Percentiles rank a stretch among this genome's conserved stretches.
Evolutionary conservation across 441 rosid species (phyloP).

Genomic region (Gossypium gossypioides): DNA sequence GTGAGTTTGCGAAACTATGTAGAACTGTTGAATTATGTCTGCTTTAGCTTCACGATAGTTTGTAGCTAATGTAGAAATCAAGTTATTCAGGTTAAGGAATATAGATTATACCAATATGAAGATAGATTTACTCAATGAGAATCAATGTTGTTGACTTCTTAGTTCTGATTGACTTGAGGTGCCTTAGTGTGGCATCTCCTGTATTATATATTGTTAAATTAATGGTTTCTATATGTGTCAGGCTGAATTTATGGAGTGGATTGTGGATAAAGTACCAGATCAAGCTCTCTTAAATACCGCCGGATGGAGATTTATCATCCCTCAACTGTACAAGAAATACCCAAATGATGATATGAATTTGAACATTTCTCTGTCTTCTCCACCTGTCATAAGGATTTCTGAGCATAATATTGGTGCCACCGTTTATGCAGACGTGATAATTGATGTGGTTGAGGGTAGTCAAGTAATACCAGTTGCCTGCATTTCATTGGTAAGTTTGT

Average conservation of each 20-base stretch:
- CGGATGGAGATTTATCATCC: conserved; percentile 75
- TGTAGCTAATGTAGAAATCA: not conserved
- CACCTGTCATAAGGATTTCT: conserved; percentile 57
- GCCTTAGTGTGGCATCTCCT: not conserved
- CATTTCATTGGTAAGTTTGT: conserved; percentile 63
- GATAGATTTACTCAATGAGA: not conserved
- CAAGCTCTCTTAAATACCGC: conserved; percentile 82
- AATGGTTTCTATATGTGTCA: conserved; percentile 22
- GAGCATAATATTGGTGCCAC: conserved; percentile 54
- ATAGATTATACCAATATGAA: not conserved
- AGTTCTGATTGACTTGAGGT: not conserved
- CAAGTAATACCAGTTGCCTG: conserved; percentile 79
- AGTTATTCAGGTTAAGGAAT: not conserved
- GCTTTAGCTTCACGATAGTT: not conserved
- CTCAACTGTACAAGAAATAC: conserved; percentile 75
- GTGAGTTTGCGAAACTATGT: conserved; percentile 37
- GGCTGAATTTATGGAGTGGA: conserved; percentile 86
- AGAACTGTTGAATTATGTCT: not conserved
- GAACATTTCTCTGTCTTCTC: conserved; percentile 67
- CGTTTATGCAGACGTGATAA: conserved; percentile 54
- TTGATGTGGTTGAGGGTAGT: conserved; percentile 53
- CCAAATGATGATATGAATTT: conserved; percentile 76
- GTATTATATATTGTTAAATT: conserved; percentile 10
- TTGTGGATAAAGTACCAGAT: conserved; percentile 75
- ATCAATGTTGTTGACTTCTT: not conserved